Conservation (phyloP, 192 early-diverging fungal species). For the Rhizoclosmatium sp. region DNA sequence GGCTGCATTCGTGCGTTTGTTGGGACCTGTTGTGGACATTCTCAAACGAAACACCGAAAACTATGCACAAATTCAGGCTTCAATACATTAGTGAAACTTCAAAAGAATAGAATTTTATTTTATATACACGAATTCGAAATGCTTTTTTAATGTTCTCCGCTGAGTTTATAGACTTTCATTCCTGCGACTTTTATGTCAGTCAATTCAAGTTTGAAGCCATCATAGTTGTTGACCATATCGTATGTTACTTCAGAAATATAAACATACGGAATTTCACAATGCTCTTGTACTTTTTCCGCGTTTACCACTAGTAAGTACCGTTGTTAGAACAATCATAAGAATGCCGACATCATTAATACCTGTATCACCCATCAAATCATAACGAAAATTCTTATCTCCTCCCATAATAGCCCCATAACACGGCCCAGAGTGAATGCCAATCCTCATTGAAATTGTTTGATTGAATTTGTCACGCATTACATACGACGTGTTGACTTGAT, state of each 20-base stretch:
- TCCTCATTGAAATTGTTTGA: conserved; percentile 55
- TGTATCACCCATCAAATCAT: conserved; percentile 60
- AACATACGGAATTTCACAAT: conserved; percentile 46
- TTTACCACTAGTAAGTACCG: conserved; percentile 23
- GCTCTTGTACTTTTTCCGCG: conserved; percentile 59
- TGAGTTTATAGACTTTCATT: conserved; percentile 12
- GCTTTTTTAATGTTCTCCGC: background rate
- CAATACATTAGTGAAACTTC: background rate
- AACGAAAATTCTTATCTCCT: conserved; percentile 60
- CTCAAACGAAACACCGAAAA: conserved; percentile 92
- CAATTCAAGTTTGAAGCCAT: conserved; percentile 44
- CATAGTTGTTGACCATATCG: conserved; percentile 45
- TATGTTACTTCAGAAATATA: conserved; percentile 48
- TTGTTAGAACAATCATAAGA: background rate
- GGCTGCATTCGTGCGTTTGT: conserved; percentile 92
- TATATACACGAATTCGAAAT: background rate
- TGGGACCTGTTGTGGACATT: conserved; percentile 95
- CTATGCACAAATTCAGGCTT: conserved; percentile 62
- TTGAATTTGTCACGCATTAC: conserved; percentile 44
- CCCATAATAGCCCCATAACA: conserved; percentile 60
- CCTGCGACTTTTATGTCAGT: conserved; percentile 15
- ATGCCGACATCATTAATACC: conserved; percentile 31
- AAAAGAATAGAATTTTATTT: background rate
- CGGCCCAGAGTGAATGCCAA: conserved; percentile 57
- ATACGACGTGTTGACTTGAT: conserved; percentile 47